A percentile compares a stretch with the other conserved stretches of the same genome.
phyloP scores from a whole-genome alignment of 2,329 filamentous ascomycete species.

The Colletotrichum costaricense region DNA sequence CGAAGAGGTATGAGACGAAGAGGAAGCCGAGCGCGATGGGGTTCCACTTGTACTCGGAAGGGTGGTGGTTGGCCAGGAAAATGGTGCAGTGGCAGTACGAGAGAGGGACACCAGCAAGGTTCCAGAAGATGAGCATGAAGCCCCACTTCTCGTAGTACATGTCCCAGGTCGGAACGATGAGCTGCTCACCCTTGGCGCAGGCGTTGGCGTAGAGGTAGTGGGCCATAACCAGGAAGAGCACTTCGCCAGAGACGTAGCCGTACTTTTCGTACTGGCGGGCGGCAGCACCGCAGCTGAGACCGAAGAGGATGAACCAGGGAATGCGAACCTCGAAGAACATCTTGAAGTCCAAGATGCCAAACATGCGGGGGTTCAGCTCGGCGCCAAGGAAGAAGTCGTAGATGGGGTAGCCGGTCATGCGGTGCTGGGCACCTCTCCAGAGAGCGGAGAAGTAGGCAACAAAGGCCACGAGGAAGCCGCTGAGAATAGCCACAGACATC shows the following conservation, averaged over 20 bases:
- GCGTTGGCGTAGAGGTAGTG: constrained; percentile 94
- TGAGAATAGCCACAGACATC: constrained; percentile 92
- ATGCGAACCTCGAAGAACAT: constrained; percentile 97
- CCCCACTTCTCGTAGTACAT: constrained; percentile 98
- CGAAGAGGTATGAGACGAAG: constrained; percentile 79
- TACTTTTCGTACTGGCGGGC: constrained; percentile 86
- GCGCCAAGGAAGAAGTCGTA: constrained; percentile 97
- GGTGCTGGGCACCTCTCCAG: constrained; percentile 83
- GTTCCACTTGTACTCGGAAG: constrained; percentile 82
- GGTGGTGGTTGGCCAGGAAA: constrained; percentile 86
- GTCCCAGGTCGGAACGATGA: constrained; percentile 91
- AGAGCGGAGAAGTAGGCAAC: constrained; percentile 89
- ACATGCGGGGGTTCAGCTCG: constrained; percentile 86
- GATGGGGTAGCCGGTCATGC: constrained; percentile 88
- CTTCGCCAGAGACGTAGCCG: constrained; percentile 88
- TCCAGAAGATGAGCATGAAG: constrained; percentile 99
- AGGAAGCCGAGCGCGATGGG: constrained; percentile 73
- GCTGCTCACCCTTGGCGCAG: constrained; percentile 91
- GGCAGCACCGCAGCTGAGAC: constrained; percentile 80
- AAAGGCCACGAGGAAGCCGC: constrained; percentile 85
- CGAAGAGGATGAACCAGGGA: constrained; percentile 91
- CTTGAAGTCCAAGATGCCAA: constrained; percentile 87
- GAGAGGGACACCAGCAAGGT: constrained; percentile 89
- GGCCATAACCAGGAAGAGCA: constrained; percentile 85
- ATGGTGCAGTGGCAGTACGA: constrained; percentile 95